Evolutionary conservation across 2,329 filamentous ascomycete genomes (phyloP).

Genomic region (Ophiostoma ulmi): DNA sequence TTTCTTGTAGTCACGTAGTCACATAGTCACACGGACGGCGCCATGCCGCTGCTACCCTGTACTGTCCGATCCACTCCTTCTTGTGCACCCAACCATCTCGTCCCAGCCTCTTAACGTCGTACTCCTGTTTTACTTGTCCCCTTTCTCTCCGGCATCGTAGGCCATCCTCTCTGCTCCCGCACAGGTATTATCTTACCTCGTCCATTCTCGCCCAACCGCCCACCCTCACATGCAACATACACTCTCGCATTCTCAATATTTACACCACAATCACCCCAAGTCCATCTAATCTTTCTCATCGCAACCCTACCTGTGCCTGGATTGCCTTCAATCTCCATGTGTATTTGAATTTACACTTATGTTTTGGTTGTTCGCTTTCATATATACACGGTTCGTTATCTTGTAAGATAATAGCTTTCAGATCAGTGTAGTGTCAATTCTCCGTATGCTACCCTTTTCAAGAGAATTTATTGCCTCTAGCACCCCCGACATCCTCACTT

Average conservation of each 20-base stretch:
- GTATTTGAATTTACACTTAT: not conserved
- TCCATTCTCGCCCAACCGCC: not conserved
- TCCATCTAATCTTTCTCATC: not conserved
- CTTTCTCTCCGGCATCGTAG: slow-evolving; percentile 6
- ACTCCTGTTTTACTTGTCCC: slow-evolving; percentile 9
- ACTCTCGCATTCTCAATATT: not conserved
- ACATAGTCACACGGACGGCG: not conserved
- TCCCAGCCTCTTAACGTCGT: not conserved
- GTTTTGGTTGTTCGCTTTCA: not conserved
- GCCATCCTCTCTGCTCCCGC: slow-evolving; percentile 1
- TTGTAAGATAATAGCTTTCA: not conserved
- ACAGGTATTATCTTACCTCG: not conserved
- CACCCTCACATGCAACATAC: not conserved
- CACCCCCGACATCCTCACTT: not conserved
- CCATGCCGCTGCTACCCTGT: slow-evolving; percentile 14
- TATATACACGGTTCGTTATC: too few relatives aligned
- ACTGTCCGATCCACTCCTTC: not conserved
- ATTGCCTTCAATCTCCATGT: not conserved
- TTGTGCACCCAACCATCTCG: slow-evolving; percentile 12
- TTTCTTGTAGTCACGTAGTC: not conserved
- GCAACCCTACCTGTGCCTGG: not conserved
- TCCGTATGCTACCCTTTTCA: not conserved
- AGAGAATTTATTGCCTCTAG: not conserved
- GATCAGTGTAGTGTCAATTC: not conserved
- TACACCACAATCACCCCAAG: not conserved